Conservation (phyloP, 208 protist genomes). For the Acanthamoeba polyphaga region DNA sequence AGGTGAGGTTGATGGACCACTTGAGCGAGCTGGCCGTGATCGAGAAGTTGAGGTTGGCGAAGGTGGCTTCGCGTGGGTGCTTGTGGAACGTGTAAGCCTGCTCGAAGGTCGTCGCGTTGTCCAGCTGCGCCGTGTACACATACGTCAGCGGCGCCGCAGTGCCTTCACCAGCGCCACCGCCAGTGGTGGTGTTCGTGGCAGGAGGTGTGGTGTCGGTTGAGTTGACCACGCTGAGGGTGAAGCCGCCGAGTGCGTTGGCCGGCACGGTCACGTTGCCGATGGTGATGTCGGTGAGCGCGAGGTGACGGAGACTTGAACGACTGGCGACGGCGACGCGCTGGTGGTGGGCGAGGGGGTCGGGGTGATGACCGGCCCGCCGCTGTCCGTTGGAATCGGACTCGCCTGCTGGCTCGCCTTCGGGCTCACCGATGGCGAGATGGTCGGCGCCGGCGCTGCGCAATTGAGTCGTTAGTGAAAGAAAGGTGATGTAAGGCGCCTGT, state of each 20-base stretch:
- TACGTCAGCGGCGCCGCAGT: background rate
- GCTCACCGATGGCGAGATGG: background rate
- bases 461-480: background rate
- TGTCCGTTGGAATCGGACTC: background rate
- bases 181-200: background rate
- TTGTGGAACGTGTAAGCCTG: constrained; percentile 1
- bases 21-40: constrained; percentile 9
- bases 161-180: background rate
- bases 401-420: background rate
- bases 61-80: background rate
- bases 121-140: constrained; percentile 9
- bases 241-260: background rate
- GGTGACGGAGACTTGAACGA: background rate
- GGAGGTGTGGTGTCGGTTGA: background rate
- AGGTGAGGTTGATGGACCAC: constrained; percentile 31
- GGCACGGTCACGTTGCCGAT: constrained; percentile 1
- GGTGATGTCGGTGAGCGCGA: background rate
- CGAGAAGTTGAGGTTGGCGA: background rate
- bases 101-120: background rate
- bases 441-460: background rate
- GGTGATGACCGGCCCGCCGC: background rate
- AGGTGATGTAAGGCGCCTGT: background rate
- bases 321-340: background rate
- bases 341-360: background rate
- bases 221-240: background rate